Conservation (phyloP, 345 rosid species). For the Cardamine chenopodiifolia region DNA sequence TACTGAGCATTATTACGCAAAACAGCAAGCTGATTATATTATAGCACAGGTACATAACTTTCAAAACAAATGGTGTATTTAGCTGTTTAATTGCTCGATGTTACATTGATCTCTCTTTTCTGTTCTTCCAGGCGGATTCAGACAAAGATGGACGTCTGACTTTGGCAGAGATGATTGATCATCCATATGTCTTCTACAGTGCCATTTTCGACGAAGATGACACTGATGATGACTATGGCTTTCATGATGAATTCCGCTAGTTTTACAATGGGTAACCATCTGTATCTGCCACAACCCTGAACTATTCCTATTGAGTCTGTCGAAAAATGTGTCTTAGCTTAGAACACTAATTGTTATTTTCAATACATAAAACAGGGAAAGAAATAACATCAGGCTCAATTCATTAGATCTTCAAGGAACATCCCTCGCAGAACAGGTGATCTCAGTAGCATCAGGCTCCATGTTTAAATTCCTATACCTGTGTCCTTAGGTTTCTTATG, state of each 20-base stretch:
- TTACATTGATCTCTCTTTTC: slow-evolving; percentile 21
- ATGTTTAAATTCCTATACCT: neutral
- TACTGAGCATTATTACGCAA: slow-evolving; percentile 87
- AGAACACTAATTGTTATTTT: slow-evolving; percentile 1
- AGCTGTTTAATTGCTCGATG: neutral
- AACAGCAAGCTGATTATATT: slow-evolving; percentile 90
- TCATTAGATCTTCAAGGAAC: slow-evolving; percentile 19
- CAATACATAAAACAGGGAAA: slow-evolving; percentile 13
- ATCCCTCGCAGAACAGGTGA: slow-evolving; percentile 31
- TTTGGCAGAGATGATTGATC: slow-evolving; percentile 83
- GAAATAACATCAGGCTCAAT: slow-evolving; percentile 30
- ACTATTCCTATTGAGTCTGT: neutral
- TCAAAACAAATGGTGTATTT: slow-evolving; percentile 3
- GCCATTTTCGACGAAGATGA: slow-evolving; percentile 87
- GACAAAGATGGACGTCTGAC: slow-evolving; percentile 82
- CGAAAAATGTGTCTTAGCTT: neutral
- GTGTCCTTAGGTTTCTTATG: slow-evolving; percentile 10
- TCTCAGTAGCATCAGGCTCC: neutral
- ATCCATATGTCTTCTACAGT: slow-evolving; percentile 91
- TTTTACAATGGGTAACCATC: slow-evolving; percentile 37
- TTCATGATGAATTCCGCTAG: slow-evolving; percentile 92
- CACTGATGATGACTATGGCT: slow-evolving; percentile 54
- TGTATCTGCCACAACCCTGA: slow-evolving; percentile 12
- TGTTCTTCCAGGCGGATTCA: slow-evolving; percentile 72
- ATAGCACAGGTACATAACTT: slow-evolving; percentile 69